Percentiles rank a stretch among this genome's conserved stretches.
These are phyloP conservation scores for Phlebiopsis flavidoalba DNA, from an alignment of 768 basidiomycete genomes.

Conservation along the genomic window DNA sequence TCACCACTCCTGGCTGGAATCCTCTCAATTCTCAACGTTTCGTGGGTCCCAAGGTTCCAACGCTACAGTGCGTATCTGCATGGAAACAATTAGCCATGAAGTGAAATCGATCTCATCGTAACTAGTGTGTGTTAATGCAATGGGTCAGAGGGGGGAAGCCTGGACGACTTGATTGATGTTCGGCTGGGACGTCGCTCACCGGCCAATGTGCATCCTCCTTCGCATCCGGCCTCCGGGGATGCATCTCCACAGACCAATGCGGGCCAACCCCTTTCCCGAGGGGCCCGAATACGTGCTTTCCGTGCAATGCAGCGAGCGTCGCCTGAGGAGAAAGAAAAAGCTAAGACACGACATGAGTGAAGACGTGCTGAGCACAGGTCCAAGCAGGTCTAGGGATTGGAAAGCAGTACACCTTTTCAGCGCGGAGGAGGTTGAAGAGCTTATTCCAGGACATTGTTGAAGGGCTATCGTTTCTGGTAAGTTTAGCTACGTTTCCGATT, in stretches of 20 bases:
- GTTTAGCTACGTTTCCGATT: conserved; percentile 17
- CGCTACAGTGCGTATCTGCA: conserved; percentile 62
- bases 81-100: no score
- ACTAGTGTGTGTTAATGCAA: conserved; percentile 80
- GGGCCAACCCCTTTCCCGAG: conserved; percentile 33
- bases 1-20: conserved; percentile 93
- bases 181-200: conserved; percentile 58
- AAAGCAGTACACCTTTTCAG: conserved; percentile 82
- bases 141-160: conserved; percentile 88
- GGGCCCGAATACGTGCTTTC: conserved; percentile 73
- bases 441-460: conserved; percentile 81
- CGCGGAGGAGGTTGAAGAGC: conserved; percentile 74
- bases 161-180: conserved; percentile 82
- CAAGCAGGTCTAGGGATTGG: conserved; percentile 31
- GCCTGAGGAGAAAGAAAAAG: conserved; percentile 57
- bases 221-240: conserved; percentile 5
- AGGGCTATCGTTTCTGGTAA: conserved; percentile 83
- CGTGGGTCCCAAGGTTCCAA: conserved; percentile 85
- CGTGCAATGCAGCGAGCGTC: conserved; percentile 61
- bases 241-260: background rate
- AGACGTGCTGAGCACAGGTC: conserved; percentile 10
- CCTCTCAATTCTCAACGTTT: conserved; percentile 79
- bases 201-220: conserved; percentile 16
- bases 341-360: conserved; percentile 47
- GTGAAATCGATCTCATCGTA: background rate